phyloP scores from a whole-genome alignment of 441 rosid genomes.

The Pelargonium citronellum region DNA sequence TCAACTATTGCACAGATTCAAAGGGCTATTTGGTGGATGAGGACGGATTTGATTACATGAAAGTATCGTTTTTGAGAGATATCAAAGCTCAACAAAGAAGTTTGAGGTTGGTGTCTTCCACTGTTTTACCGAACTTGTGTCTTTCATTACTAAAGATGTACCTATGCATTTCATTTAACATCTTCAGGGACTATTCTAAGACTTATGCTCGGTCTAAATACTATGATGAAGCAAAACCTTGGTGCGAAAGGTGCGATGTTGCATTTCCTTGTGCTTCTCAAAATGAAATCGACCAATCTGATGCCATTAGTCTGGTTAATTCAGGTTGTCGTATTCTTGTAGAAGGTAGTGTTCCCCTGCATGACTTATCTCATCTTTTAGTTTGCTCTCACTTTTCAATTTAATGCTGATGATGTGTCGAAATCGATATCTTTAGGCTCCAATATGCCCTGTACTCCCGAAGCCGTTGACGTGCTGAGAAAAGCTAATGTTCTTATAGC shows the following conservation, averaged over 20 bases:
- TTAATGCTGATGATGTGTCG: neutral
- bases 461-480: constrained; percentile 81
- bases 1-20: constrained; percentile 52
- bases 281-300: constrained; percentile 90
- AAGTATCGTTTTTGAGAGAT: constrained; percentile 89
- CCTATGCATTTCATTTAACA: constrained; percentile 20
- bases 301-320: constrained; percentile 81
- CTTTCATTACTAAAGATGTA: neutral
- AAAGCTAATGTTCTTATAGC: constrained; percentile 85
- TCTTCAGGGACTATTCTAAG: constrained; percentile 91
- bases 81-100: constrained; percentile 94
- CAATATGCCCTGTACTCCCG: constrained; percentile 95
- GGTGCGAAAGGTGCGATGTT: constrained; percentile 91
- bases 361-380: constrained; percentile 15
- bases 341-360: constrained; percentile 57
- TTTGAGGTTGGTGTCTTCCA: constrained; percentile 50
- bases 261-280: constrained; percentile 95
- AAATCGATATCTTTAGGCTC: constrained; percentile 48
- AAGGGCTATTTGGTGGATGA: constrained; percentile 96
- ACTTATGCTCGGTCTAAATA: constrained; percentile 92
- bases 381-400: constrained; percentile 7
- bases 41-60: constrained; percentile 94
- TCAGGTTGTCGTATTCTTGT: constrained; percentile 83
- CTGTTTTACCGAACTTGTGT: neutral
- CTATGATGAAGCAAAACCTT: constrained; percentile 93